Conservation (phyloP, 495 filamentous ascomycete species). For the Talaromyces wortmannii region DNA sequence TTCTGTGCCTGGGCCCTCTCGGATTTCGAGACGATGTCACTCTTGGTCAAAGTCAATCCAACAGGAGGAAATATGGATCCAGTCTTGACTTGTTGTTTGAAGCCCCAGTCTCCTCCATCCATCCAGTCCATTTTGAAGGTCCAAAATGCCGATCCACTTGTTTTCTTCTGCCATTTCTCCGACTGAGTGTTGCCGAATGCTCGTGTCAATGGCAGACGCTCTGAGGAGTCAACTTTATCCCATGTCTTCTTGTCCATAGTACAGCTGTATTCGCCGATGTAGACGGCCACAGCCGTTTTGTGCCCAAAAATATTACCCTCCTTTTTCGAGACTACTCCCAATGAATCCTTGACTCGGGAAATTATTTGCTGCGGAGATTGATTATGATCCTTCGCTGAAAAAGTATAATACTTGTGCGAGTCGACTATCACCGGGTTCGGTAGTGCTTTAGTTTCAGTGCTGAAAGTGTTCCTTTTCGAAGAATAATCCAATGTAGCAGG, state of each 20-base stretch:
- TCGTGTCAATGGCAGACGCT: constrained; percentile 22
- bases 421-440: constrained; percentile 43
- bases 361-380: constrained; percentile 42
- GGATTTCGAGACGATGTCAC: constrained; percentile 20
- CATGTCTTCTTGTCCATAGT: constrained; percentile 38
- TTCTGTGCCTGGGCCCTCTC: constrained; percentile 20
- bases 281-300: constrained; percentile 36
- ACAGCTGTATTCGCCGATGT: constrained; percentile 51
- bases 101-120: constrained; percentile 49
- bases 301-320: constrained; percentile 30
- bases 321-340: constrained; percentile 10
- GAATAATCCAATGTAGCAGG: constrained; percentile 26
- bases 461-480: constrained; percentile 12
- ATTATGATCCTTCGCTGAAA: constrained; percentile 33
- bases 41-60: constrained; percentile 18
- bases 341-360: constrained; percentile 15
- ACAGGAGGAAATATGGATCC: constrained; percentile 29
- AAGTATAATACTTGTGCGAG: constrained; percentile 50
- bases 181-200: constrained; percentile 41
- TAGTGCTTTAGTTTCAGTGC: constrained; percentile 1
- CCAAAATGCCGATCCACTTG: constrained; percentile 46
- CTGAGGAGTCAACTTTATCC: constrained; percentile 18
- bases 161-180: constrained; percentile 29
- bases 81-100: constrained; percentile 33
- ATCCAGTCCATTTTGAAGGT: constrained; percentile 50